Evolutionary conservation across 768 basidiomycete genomes (phyloP), one percentile per base, ranked within the genome.

Genomic region (Phanerodontia chrysosporium): DNA sequence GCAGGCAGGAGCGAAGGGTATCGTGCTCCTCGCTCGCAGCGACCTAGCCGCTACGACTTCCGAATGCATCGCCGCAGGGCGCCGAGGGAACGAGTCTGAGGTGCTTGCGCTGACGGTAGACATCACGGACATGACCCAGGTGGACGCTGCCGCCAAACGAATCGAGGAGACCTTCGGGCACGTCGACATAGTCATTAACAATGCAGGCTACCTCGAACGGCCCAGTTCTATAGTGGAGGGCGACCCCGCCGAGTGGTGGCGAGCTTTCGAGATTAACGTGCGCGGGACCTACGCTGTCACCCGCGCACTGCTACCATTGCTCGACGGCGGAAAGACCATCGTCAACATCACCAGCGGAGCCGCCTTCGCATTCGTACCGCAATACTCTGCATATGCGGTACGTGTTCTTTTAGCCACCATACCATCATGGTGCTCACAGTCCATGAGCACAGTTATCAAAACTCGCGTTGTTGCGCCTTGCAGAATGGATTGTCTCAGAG

Each of bases 161-260:
- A 66, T 67, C 8, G 51, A 66, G 10, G 57, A 57, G 9, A 62
- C 55, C 0, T 74, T 70, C 46, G 72, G 69, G 6, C 52, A 55
- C 13, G 63, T 74, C 2, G 72, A 74, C 51, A 62, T 72, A 24
- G 58, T 68, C 27, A 29, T 73, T 10, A 65, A 64, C 21, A 72
- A 68, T 52, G 71, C 73, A 3, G 71, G 69, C 7, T 44, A 44
- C 30, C 28, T 32, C 22, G 39, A 36, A 36, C 29, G 36, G 10
- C 22, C 14, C 30, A 24, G n/a, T 12, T 21, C 48, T 44, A 51
- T 58, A 25, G 55, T 18, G 21, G 57, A 61, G 16, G 32, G 45
- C 44, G 61, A 63, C 42, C 51, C 52, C 18, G 55, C 35, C 1
- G 57, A 59, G 27, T 64, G 60, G 54, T 55, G 56, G 59, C 25